Percentiles rank a stretch among this genome's conserved stretches.
These are phyloP conservation scores for Talaromyces atroroseus DNA, from an alignment of 2,329 filamentous ascomycete species.

Conservation along the genomic window DNA sequence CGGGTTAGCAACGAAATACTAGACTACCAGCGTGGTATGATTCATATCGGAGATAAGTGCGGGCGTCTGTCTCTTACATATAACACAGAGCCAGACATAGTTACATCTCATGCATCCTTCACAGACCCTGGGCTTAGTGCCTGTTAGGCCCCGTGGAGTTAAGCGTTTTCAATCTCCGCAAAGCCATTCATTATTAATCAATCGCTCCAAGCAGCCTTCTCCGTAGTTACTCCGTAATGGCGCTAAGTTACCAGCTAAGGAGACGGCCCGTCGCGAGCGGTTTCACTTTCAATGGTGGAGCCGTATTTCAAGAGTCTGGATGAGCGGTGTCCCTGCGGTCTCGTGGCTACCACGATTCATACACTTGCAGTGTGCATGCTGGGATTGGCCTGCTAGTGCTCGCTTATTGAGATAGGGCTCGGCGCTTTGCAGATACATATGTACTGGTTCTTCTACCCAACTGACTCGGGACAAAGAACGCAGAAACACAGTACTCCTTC, in stretches of 20 bases:
- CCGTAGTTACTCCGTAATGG: no score
- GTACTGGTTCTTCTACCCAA: not conserved
- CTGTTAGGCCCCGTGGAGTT: not conserved
- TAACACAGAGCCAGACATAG: not conserved
- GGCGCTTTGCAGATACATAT: no score
- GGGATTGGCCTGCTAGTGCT: not conserved
- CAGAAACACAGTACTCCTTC: not conserved
- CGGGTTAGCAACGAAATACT: not conserved
- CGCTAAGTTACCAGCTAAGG: not conserved
- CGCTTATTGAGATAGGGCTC: not conserved
- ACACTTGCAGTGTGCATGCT: no score
- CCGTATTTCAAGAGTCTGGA: no score
- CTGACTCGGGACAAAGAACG: not conserved
- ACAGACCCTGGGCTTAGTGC: no score
- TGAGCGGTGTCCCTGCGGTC: not conserved
- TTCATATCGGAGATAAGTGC: not conserved
- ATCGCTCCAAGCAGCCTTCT: not conserved
- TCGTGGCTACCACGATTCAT: not conserved
- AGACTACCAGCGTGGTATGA: not conserved
- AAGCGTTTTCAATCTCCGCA: not conserved
- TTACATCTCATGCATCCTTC: not conserved
- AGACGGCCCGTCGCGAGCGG: not conserved
- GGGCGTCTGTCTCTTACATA: not conserved
- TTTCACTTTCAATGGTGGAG: not conserved
- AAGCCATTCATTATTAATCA: not conserved